Evolutionary conservation across 495 filamentous ascomycete species (phyloP), one percentile per base, ranked within the genome.

Genomic region (Hyaloscypha bicolor): DNA sequence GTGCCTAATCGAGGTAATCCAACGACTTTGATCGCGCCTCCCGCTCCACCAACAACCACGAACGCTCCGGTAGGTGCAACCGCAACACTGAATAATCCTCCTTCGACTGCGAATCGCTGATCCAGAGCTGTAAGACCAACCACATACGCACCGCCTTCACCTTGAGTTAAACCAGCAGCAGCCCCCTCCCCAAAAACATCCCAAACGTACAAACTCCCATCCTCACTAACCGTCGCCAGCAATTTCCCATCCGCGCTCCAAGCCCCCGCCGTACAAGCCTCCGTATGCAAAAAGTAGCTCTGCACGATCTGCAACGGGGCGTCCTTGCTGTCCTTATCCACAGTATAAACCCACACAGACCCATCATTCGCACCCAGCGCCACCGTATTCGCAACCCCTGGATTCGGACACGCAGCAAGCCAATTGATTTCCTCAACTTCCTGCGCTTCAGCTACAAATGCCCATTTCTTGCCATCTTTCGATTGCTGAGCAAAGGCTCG

Each of bases 341-440:
- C 83, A 8, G 86, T 88, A 79, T 97, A 95, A 6, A 99, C 90
- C 96, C 96, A 99, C 6, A 96, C 92, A 57, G 87, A 91, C 55
- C 96, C 96, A 75, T 99, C 94, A n/a, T 84, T 90, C 48, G 93
- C 93, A 45, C 96, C 96, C 25, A 98, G 77, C 0, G 96, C 96
- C 69, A 99, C 73, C n/a, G 91, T 87, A 76, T 97, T 96, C 30
- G 88, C 85, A 74, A 90, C 85, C 9, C 80, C 77, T 21, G 83
- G 76, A 22, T 85, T 83, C 3, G 94, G 94, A 75, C 91, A 97
- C 0, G 92, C 81, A 0, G 83, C 76, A 6, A 98, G 77, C 93
- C 94, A 99, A 81, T 96, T 96, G 67, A 99, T 90, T 77, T 97
- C 94, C 67, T 94, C 89, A 2, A 97, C 94, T 76, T 99, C 96